Base-by-base conservation (phyloP, 192 early-diverging fungal genomes). In the Neocallimastix lanati region DNA sequence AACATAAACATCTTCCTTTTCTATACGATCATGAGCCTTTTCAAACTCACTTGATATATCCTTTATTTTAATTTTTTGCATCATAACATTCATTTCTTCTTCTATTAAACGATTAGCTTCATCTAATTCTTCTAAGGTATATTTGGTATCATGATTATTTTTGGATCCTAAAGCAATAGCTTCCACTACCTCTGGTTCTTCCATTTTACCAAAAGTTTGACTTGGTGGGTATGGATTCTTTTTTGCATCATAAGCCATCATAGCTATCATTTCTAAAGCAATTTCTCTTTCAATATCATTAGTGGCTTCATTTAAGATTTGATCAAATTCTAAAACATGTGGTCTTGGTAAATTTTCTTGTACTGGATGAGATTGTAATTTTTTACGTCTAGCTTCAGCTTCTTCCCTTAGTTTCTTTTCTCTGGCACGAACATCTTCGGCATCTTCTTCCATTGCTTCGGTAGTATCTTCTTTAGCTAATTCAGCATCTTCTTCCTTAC, bases 401-500 rank as follows among this genome's bases (percentile, higher is more conserved):
- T 67, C 25, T 67, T 67, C 50, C n/a, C 9, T 67, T 67, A n/a
- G 50, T 67, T 67, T 67, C n/a, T 9, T 67, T 67, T 67, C 50
- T 67, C 50, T 67, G 4, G 50, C 50, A 9, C 50, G 50, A 67
- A 67, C 50, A 67, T 67, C 50, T 67, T 67, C 50, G n/a, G 50
- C 50, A 67, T 67, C 50, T n/a, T 67, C 50, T n/a, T 67, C 50
- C 50, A 67, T 67, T 11, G 25, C 25, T 21, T 67, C 25, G 1
- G 0, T 5, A 7, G 16, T 18, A 67, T 67, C 50, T 67, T 67
- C 50, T n/a, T 67, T 67, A 1, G 21, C 21, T 67, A 67, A 67
- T 67, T 76, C 81, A n/a, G 82, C 85, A n/a, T 83, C 83, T 12
- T 87, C 84, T 15, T 79, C 81, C 28, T 86, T 82, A 33, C 94